These are phyloP conservation scores for Zychaea mexicana DNA, from an alignment of 371 early-diverging fungal genomes.

Conservation along the genomic window DNA sequence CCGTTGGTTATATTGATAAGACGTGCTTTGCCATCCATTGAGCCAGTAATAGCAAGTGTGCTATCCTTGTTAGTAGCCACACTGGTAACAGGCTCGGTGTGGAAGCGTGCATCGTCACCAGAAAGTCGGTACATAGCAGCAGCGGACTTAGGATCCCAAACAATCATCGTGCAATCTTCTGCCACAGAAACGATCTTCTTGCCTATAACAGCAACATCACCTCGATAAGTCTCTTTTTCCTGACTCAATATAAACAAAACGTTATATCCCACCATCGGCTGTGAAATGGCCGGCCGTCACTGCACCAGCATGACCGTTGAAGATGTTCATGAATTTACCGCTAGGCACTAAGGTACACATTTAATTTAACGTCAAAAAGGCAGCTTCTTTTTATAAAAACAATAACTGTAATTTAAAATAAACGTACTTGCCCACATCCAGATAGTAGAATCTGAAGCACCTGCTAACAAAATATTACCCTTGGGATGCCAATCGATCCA, in stretches of 20 bases:
- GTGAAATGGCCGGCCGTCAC: slow-evolving; percentile 91
- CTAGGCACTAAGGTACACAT: slow-evolving; percentile 59
- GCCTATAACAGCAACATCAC: neutral
- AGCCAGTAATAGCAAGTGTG: slow-evolving; percentile 80
- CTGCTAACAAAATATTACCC: slow-evolving; percentile 88
- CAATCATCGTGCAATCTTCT: slow-evolving; percentile 82
- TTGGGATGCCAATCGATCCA: slow-evolving; percentile 97
- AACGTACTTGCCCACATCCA: slow-evolving; percentile 92
- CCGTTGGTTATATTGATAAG: slow-evolving; percentile 77
- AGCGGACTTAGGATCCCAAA: slow-evolving; percentile 95
- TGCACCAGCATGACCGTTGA: slow-evolving; percentile 84
- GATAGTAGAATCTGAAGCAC: slow-evolving; percentile 84
- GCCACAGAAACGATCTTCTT: slow-evolving; percentile 85
- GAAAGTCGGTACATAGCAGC: slow-evolving; percentile 61
- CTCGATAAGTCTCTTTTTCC: neutral
- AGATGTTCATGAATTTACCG: slow-evolving; percentile 92
- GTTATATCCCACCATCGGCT: slow-evolving; percentile 66
- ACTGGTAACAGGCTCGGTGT: slow-evolving; percentile 78
- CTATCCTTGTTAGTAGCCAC: slow-evolving; percentile 78
- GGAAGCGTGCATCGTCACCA: slow-evolving; percentile 86
- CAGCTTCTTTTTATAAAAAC: neutral
- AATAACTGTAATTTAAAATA: neutral
- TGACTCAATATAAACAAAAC: slow-evolving; percentile 2
- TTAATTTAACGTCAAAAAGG: neutral
- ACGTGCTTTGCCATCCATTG: slow-evolving; percentile 76